Evolutionary conservation across 305 asterid species (phyloP), one percentile per base, ranked within the genome.

Genomic region (Solanum hybrid): DNA sequence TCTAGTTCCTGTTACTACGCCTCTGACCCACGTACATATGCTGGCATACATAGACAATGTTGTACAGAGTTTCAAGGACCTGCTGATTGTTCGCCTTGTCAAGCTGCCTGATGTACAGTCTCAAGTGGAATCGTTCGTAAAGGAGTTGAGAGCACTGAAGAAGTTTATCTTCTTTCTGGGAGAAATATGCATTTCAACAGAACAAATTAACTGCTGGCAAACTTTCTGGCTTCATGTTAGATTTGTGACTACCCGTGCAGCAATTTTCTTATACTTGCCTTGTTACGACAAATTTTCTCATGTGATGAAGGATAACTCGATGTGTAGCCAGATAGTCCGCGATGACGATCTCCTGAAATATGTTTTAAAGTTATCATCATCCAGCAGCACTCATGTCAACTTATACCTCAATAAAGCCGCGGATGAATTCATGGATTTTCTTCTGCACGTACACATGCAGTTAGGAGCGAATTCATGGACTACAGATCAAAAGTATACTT

Each of bases 101-200:
- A 1, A 8, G 36, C 72, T 7, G 24, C 37, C 32, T 39, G 26
- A 75, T 15, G 26, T 13, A 27, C n/a, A 39, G 3, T 10, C 22
- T 82, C 87, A 82, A 82, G 12, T 82, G n/a, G n/a, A 39, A 82
- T 8, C 3, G 5, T 5, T 82, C 4, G 10, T 7, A 82, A 39
- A 41, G 70, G 72, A 82, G 72, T 82, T 39, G 72, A 82, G 9
- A 7, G 70, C 12, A 26, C 87, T 82, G 26, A 39, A 26, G 36
- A 82, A 82, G 24, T 82, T 39, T 82, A 65, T 82, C n/a, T 26
- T 31, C 61, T 82, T 82, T 82, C 70, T 82, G 36, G 70, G 87
- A 26, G 61, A 26, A 8, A 82, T 82, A 82, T 82, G 32, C 61
- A 82, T 31, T 41, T 9, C 70, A 39, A 51, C 20, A 41, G 14